Conservation (phyloP, 208 protist genomes). For the Crithidia sp. region DNA sequence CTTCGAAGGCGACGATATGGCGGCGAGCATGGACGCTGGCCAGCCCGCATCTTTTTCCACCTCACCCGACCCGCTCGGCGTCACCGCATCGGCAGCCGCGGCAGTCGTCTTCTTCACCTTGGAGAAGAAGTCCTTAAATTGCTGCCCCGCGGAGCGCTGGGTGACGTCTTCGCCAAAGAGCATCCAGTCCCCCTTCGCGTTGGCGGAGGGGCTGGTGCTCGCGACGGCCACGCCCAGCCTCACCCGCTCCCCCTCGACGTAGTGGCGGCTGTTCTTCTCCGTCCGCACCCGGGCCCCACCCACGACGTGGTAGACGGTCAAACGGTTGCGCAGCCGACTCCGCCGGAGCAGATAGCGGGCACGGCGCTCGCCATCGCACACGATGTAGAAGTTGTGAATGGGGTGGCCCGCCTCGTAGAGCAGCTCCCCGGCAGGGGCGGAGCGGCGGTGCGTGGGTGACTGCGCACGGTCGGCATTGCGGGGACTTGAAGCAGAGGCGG, state of each 20-base stretch:
- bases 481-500: not conserved
- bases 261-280: slow-evolving; percentile 41
- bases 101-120: not conserved
- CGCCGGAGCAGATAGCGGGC: slow-evolving; percentile 56
- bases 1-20: slow-evolving; percentile 13
- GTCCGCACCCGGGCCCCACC: slow-evolving; percentile 48
- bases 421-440: slow-evolving; percentile 44
- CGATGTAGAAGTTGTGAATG: slow-evolving; percentile 58
- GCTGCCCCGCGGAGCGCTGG: slow-evolving; percentile 10
- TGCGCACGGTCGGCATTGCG: too few relatives aligned
- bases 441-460: not conserved
- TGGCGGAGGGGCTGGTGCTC: slow-evolving; percentile 17
- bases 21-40: slow-evolving; percentile 11
- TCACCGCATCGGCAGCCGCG: not conserved
- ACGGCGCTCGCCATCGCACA: slow-evolving; percentile 57
- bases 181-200: slow-evolving; percentile 39
- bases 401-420: slow-evolving; percentile 64
- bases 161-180: slow-evolving; percentile 42
- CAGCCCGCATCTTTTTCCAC: slow-evolving; percentile 8
- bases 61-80: not conserved
- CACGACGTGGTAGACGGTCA: slow-evolving; percentile 56
- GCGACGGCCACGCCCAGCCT: slow-evolving; percentile 49
- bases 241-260: slow-evolving; percentile 44
- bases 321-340: slow-evolving; percentile 52
- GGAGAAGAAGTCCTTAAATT: slow-evolving; percentile 19